Percentiles rank a stretch among this genome's conserved stretches.
These are phyloP conservation scores for Dioszegia aurantiaca DNA, from an alignment of 768 basidiomycete species.

Conservation along the genomic window DNA sequence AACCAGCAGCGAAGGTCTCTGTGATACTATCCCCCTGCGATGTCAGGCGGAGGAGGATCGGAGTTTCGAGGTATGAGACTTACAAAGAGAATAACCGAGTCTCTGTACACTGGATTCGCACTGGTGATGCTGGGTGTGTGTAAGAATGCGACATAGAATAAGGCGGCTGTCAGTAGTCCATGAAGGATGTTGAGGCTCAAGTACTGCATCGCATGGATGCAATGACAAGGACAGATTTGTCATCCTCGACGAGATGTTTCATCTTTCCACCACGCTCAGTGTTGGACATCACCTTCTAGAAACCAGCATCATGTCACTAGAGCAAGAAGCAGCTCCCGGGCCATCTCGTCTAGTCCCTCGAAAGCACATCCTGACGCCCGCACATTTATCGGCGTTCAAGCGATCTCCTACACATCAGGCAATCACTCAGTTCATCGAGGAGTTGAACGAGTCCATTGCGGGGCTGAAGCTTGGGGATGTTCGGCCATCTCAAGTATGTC, in stretches of 20 bases:
- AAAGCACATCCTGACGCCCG: slow-evolving; percentile 72
- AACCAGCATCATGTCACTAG: background rate
- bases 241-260: no score
- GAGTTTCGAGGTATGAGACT: slow-evolving; percentile 12
- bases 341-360: slow-evolving; percentile 9
- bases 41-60: no score
- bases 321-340: background rate
- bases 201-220: background rate
- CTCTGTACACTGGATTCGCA: no score
- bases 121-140: no score
- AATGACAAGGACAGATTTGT: no score
- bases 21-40: slow-evolving; percentile 51
- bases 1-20: slow-evolving; percentile 51
- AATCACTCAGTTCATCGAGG: slow-evolving; percentile 68
- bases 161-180: no score
- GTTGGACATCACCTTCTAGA: background rate
- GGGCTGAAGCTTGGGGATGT: slow-evolving; percentile 72
- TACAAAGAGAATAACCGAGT: slow-evolving; percentile 32
- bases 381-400: slow-evolving; percentile 80
- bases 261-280: background rate
- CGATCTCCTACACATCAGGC: slow-evolving; percentile 66
- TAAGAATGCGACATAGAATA: slow-evolving; percentile 37
- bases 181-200: no score
- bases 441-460: slow-evolving; percentile 70
- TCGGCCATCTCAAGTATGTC: slow-evolving; percentile 64